Evolutionary conservation across 2,329 filamentous ascomycete species (phyloP).

Genomic region (Hymenoscyphus linearis): DNA sequence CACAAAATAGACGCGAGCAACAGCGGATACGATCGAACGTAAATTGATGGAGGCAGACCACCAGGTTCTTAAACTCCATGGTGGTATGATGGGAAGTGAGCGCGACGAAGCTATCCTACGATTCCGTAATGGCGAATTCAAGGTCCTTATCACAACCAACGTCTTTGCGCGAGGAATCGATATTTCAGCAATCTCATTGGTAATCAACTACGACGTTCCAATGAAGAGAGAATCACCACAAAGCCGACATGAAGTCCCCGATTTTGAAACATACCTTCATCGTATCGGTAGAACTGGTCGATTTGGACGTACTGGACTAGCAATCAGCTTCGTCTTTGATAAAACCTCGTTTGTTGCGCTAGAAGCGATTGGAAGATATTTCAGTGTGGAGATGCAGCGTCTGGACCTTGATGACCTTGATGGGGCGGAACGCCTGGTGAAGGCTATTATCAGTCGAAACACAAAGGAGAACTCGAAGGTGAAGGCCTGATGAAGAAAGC

Average conservation of each 20-base stretch:
- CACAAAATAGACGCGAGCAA: conserved; percentile 65
- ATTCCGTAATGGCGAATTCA: conserved; percentile 81
- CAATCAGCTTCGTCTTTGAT: not conserved
- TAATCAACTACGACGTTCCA: conserved; percentile 92
- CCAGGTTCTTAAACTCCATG: conserved; percentile 84
- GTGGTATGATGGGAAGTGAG: conserved; percentile 75
- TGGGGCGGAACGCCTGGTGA: not conserved
- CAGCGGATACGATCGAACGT: conserved; percentile 76
- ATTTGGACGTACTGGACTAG: conserved; percentile 79
- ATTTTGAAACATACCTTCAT: conserved; percentile 94
- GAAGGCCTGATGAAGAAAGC: not conserved
- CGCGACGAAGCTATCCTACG: conserved; percentile 80
- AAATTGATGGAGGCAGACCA: conserved; percentile 88
- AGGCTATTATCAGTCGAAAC: not conserved
- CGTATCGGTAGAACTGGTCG: conserved; percentile 95
- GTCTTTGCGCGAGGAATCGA: conserved; percentile 95
- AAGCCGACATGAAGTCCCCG: conserved; percentile 72
- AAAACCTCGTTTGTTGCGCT: not conserved
- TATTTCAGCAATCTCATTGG: conserved; percentile 88
- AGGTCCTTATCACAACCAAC: conserved; percentile 97
- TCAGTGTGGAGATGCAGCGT: not conserved
- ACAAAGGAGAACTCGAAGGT: not conserved
- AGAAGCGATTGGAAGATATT: not conserved
- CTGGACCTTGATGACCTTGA: not conserved
- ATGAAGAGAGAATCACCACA: conserved; percentile 50